These are phyloP conservation scores for Candida ortonii DNA, from an alignment of 805 yeast genomes.

Conservation along the genomic window DNA sequence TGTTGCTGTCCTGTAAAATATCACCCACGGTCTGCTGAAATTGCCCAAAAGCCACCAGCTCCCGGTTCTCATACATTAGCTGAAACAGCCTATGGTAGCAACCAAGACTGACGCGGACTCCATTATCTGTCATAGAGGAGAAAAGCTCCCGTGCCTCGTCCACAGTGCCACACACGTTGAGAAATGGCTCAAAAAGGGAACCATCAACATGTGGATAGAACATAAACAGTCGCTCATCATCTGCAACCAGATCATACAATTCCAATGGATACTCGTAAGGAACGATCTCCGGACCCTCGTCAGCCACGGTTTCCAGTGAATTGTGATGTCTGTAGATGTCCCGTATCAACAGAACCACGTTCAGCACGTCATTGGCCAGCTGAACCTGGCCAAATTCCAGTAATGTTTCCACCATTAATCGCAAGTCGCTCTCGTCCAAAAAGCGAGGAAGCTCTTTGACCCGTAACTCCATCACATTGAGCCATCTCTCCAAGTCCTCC, in stretches of 20 bases:
- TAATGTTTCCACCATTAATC: slow-evolving; percentile 15
- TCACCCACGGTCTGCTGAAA: slow-evolving; percentile 13
- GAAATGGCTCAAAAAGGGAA: slow-evolving; percentile 17
- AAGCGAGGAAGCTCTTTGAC: slow-evolving; percentile 12
- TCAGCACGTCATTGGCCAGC: slow-evolving; percentile 22
- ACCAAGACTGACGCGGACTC: slow-evolving; percentile 5
- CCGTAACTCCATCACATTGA: slow-evolving; percentile 24
- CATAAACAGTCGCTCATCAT: slow-evolving; percentile 18
- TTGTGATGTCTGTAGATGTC: slow-evolving; percentile 15
- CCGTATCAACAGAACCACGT: slow-evolving; percentile 16
- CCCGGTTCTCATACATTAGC: slow-evolving; percentile 4
- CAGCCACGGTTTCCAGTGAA: slow-evolving; percentile 11
- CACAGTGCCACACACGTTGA: slow-evolving; percentile 6
- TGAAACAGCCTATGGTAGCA: slow-evolving; percentile 8
- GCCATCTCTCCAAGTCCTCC: slow-evolving; percentile 15
- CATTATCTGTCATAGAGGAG: slow-evolving; percentile 6
- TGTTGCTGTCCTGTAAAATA: slow-evolving; percentile 9
- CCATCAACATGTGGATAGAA: slow-evolving; percentile 22
- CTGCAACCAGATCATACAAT: slow-evolving; percentile 23
- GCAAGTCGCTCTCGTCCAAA: slow-evolving; percentile 15
- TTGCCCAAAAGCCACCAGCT: slow-evolving; percentile 9
- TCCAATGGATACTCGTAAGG: slow-evolving; percentile 24
- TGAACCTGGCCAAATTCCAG: slow-evolving; percentile 12
- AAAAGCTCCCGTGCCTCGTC: slow-evolving; percentile 12
- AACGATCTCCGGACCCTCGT: slow-evolving; percentile 8